Percentiles rank a stretch among this genome's conserved stretches.
These are phyloP conservation scores for Rhodotorula sp. DNA, from an alignment of 1,284 basidiomycete genomes.

Conservation along the genomic window DNA sequence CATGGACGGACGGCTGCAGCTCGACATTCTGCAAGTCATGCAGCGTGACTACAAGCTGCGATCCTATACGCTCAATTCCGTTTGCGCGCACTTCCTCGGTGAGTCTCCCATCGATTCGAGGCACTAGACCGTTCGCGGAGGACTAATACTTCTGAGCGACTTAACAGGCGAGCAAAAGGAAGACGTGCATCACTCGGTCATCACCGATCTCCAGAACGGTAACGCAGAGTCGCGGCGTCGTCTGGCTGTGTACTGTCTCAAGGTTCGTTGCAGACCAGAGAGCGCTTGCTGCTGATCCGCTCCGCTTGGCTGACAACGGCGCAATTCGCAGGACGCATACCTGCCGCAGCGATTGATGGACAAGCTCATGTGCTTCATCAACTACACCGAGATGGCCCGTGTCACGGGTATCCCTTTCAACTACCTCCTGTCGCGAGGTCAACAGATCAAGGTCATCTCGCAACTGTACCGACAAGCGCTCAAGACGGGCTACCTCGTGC, in stretches of 20 bases:
- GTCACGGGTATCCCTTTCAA: conserved; percentile 98
- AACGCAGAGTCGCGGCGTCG: conserved; percentile 83
- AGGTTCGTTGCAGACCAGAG: conserved; percentile 56
- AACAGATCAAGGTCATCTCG: conserved; percentile 94
- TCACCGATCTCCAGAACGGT: conserved; percentile 93
- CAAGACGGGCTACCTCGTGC: conserved; percentile 80
- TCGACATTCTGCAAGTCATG: conserved; percentile 93
- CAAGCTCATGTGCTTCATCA: conserved; percentile 96
- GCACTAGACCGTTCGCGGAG: background rate
- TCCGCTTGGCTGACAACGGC: background rate
- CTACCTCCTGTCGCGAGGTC: conserved; percentile 81
- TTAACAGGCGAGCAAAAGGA: conserved; percentile 80
- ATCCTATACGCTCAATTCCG: conserved; percentile 91
- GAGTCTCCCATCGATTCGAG: background rate
- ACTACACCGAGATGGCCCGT: conserved; percentile 92
- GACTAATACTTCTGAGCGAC: too few species aligned
- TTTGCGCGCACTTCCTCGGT: conserved; percentile 87
- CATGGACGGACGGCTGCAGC: conserved; percentile 83
- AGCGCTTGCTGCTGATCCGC: too few species aligned
- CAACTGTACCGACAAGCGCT: conserved; percentile 87
- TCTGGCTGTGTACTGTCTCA: conserved; percentile 91
- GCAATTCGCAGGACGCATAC: conserved; percentile 76
- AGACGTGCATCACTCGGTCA: conserved; percentile 94
- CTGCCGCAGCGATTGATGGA: conserved; percentile 89
- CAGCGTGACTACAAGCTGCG: conserved; percentile 93